Evolutionary conservation across 2,329 filamentous ascomycete genomes (phyloP).

Genomic region (Fusarium sterilihyphosum): DNA sequence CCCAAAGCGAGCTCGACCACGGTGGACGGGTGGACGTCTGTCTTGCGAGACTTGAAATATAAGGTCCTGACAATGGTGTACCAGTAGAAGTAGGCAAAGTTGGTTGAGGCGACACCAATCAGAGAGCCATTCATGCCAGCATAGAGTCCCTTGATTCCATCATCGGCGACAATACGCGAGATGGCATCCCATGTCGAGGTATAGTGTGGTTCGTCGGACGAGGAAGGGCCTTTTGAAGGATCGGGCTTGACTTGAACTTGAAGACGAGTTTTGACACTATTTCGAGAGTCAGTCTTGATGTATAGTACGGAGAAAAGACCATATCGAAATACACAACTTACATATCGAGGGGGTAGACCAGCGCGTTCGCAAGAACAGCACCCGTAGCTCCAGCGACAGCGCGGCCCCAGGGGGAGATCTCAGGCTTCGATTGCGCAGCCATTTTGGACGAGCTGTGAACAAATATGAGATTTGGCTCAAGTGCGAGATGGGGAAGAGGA

Average conservation of each 20-base stretch:
- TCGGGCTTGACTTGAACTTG: conserved; percentile 87
- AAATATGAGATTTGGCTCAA: neutral
- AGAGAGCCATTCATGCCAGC: conserved; percentile 87
- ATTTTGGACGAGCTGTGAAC: conserved; percentile 48
- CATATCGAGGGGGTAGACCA: conserved; percentile 98
- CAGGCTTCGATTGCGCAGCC: conserved; percentile 71
- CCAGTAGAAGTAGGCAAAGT: conserved; percentile 99
- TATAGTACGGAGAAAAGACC: neutral
- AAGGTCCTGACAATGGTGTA: conserved; percentile 87
- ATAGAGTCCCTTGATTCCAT: conserved; percentile 86
- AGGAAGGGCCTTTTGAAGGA: conserved; percentile 56
- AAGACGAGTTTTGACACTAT: conserved; percentile 91
- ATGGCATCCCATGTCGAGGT: conserved; percentile 89
- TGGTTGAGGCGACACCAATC: conserved; percentile 93
- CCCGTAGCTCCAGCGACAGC: conserved; percentile 93
- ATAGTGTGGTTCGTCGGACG: conserved; percentile 73
- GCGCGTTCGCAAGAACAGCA: conserved; percentile 91
- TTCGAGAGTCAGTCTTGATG: neutral
- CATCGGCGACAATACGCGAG: conserved; percentile 80
- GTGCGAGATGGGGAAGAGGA: neutral
- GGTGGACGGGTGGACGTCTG: conserved; percentile 72
- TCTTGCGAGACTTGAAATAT: conserved; percentile 72
- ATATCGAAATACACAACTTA: conserved; percentile 58
- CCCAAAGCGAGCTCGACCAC: conserved; percentile 85
- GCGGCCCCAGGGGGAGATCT: conserved; percentile 89